Evolutionary conservation across 2,329 filamentous ascomycete species (phyloP).

Genomic region (Cercospora sp.): DNA sequence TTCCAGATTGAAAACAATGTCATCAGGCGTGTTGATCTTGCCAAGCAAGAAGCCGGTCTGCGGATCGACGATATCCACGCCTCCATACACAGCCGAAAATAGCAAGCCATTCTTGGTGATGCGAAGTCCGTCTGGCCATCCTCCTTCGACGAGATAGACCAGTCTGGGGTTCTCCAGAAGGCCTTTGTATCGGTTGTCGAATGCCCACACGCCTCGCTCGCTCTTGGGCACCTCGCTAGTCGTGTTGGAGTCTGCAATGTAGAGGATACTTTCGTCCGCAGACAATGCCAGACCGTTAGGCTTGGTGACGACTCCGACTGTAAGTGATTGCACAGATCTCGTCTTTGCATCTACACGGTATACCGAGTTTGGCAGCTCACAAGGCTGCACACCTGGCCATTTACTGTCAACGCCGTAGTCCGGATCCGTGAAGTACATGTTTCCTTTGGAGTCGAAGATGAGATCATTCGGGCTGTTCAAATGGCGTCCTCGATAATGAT

Average conservation of each 20-base stretch:
- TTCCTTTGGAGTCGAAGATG: constrained; percentile 49
- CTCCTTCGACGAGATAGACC: constrained; percentile 41
- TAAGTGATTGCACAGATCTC: constrained; percentile 53
- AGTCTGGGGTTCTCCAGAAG: constrained; percentile 37
- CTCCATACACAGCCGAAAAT: constrained; percentile 23
- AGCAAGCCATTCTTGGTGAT: constrained; percentile 23
- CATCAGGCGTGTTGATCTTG: constrained; percentile 51
- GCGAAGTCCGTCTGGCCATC: constrained; percentile 33
- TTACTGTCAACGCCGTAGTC: constrained; percentile 44
- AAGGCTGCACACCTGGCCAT: constrained; percentile 54
- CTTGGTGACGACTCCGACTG: constrained; percentile 46
- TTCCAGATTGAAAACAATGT: constrained; percentile 31
- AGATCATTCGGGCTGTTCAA: constrained; percentile 64
- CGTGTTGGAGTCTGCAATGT: constrained; percentile 32
- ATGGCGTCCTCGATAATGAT: constrained; percentile 61
- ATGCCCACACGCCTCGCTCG: constrained; percentile 45
- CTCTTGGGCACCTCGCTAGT: constrained; percentile 13
- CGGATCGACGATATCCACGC: constrained; percentile 28
- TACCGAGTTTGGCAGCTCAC: constrained; percentile 57
- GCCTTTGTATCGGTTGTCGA: constrained; percentile 22
- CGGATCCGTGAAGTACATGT: constrained; percentile 36
- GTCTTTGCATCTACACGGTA: constrained; percentile 57
- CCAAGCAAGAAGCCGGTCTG: constrained; percentile 45
- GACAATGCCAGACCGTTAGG: constrained; percentile 33
- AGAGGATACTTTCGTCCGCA: constrained; percentile 30